Evolutionary conservation across 139 green algal genomes (phyloP).

Genomic region (Chlorella vulgaris): DNA sequence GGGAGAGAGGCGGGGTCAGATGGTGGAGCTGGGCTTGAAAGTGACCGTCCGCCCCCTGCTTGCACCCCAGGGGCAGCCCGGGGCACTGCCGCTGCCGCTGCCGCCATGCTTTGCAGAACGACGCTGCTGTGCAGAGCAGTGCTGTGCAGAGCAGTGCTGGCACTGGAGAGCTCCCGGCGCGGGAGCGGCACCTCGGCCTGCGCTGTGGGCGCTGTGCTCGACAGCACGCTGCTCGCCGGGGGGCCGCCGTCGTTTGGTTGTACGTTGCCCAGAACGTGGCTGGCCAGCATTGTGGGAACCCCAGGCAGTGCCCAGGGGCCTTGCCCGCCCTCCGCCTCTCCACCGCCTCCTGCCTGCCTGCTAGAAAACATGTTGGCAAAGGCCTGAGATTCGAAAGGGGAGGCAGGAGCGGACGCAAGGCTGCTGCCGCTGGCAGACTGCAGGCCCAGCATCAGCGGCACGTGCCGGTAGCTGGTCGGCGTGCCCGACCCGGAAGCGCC

Average conservation of each 20-base stretch:
- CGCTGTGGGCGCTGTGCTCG: neutral
- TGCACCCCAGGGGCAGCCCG: neutral
- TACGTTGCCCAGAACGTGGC: neutral
- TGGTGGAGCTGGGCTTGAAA: neutral
- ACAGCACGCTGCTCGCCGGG: no score
- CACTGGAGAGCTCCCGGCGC: neutral
- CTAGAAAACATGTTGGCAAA: neutral
- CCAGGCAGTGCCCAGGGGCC: neutral
- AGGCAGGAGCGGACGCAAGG: neutral
- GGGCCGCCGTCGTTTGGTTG: neutral
- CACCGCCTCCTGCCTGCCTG: neutral
- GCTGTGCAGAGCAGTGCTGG: neutral
- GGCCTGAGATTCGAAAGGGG: neutral
- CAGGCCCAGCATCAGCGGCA: neutral
- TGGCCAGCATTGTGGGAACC: conserved; percentile 5
- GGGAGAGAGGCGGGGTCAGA: no score
- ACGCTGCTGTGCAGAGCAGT: no score
- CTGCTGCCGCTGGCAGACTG: neutral
- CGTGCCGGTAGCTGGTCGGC: neutral
- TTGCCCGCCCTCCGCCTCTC: neutral
- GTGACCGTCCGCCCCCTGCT: neutral
- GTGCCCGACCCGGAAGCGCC: neutral
- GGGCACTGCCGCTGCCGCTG: no score
- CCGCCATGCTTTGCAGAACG: no score
- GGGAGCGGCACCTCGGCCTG: neutral